Evolutionary conservation across 305 asterid species (phyloP).

Genomic region (Fraxinus xanthoxyloides): DNA sequence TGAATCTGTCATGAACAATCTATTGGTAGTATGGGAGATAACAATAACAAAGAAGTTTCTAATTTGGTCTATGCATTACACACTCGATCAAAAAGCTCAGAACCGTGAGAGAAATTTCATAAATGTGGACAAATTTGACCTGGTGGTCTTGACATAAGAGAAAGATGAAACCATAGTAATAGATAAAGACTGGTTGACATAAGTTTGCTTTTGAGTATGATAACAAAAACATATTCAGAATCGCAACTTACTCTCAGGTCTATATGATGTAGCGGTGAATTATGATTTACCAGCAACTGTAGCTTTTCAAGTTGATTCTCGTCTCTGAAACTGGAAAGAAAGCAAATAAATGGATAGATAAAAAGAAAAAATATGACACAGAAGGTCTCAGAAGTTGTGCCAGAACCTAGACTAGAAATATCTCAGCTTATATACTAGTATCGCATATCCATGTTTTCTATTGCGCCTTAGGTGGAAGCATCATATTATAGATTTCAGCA

Average conservation of each 20-base stretch:
- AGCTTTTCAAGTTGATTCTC: slow-evolving; percentile 64
- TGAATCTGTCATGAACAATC: background rate
- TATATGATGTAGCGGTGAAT: slow-evolving; percentile 61
- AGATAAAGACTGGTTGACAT: background rate
- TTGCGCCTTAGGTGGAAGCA: slow-evolving; percentile 11
- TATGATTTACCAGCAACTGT: slow-evolving; percentile 67
- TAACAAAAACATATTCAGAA: slow-evolving; percentile 8
- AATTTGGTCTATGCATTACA: background rate
- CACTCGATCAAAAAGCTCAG: background rate
- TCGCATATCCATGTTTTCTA: background rate
- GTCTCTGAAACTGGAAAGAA: slow-evolving; percentile 48
- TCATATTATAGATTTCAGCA: background rate
- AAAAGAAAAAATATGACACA: background rate
- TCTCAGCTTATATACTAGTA: slow-evolving; percentile 3
- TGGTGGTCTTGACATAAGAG: background rate
- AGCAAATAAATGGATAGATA: background rate
- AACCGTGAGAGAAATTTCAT: background rate
- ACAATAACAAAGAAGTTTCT: background rate
- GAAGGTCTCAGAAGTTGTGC: background rate
- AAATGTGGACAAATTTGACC: background rate
- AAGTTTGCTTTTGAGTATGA: slow-evolving; percentile 9
- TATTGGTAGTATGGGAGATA: background rate
- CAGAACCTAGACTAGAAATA: background rate
- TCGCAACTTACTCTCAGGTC: slow-evolving; percentile 70
- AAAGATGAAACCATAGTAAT: background rate